A percentile compares a stretch with the other conserved stretches of the same genome.
Evolutionary conservation across 345 rosid species (phyloP).

Genomic region (Theobroma cacao): DNA sequence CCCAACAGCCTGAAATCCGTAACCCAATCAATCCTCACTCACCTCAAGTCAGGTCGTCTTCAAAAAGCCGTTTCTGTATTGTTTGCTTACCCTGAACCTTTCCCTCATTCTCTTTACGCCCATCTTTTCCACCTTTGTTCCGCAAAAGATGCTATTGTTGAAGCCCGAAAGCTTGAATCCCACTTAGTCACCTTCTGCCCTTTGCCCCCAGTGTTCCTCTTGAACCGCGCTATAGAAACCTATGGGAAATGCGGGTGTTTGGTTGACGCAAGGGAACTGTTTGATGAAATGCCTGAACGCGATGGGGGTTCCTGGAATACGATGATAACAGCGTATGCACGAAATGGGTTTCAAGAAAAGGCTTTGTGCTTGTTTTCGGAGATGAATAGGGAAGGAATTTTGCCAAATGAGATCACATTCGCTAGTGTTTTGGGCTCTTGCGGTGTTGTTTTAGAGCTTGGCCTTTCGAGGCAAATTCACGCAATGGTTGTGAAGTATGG

Average conservation of each 20-base stretch:
- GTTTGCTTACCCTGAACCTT: slow-evolving; percentile 52
- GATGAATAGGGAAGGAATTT: slow-evolving; percentile 52
- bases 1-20: slow-evolving; percentile 22
- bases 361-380: slow-evolving; percentile 45
- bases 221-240: slow-evolving; percentile 73
- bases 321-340: slow-evolving; percentile 52
- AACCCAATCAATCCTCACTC: slow-evolving; percentile 32
- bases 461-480: slow-evolving; percentile 56
- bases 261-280: slow-evolving; percentile 61
- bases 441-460: slow-evolving; percentile 39
- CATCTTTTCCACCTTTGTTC: slow-evolving; percentile 63
- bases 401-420: slow-evolving; percentile 55
- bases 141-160: slow-evolving; percentile 40
- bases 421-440: slow-evolving; percentile 57
- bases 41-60: slow-evolving; percentile 44
- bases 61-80: slow-evolving; percentile 57
- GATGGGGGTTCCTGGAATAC: slow-evolving; percentile 98
- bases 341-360: slow-evolving; percentile 28
- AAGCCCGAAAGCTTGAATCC: slow-evolving; percentile 74
- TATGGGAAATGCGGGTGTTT: slow-evolving; percentile 56
- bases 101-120: slow-evolving; percentile 51
- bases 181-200: slow-evolving; percentile 53
- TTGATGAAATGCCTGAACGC: slow-evolving; percentile 82
- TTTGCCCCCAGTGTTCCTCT: slow-evolving; percentile 48
- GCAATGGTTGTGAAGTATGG: slow-evolving; percentile 56